Base-by-base conservation (phyloP, 164 flowering plant genomes). In the Saururus chinensis region DNA sequence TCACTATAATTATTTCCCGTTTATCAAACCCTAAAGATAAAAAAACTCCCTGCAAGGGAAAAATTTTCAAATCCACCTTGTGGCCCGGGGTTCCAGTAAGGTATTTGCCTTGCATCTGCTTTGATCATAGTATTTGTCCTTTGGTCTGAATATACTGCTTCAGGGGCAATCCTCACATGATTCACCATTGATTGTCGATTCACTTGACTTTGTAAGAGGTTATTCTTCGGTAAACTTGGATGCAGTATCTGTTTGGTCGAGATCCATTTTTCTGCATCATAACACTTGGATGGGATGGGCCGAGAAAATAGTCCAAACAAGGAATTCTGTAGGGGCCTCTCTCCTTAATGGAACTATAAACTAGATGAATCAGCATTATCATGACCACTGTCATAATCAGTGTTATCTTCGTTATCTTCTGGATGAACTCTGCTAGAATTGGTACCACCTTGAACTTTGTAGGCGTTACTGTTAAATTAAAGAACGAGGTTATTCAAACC, bases 251-350 rank as follows among this genome's bases (percentile, higher is more conserved):
- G 85, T 75, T 71, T 76, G 60, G 64, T 85, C 79, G 85, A 73
- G 53, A 91, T 80, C 98, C 98, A 91, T 72, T 91, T 91, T 76
- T 91, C 98, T 0, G 98, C 96, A 74, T 91, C 92, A 69, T 91
- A 85, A 96, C 98, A 91, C 77, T 91, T 91, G 11, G 88, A 91
- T 1, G 98, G 76, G 63, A 89, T 76, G 0, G 86, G 81, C 41
- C 92, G 76, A 13, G 83, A 80, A 51, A 75, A 72, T 7, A 85
- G 70, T 51, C 87, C 60, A 26, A 77, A 10, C 10, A 75, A 52
- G 24, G 73, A 65, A 68, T 73, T 78, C 56, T 79, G 81, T 9
- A 61, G 59, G 51, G 77, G 62, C 42, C 85, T 84, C 57, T 91
- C 95, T 8, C 85, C 89, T 70, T 80, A 84, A 56, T 82, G 96